phyloP scores from a whole-genome alignment of 139 green algal genomes.

The Coccomyxa sp. region DNA sequence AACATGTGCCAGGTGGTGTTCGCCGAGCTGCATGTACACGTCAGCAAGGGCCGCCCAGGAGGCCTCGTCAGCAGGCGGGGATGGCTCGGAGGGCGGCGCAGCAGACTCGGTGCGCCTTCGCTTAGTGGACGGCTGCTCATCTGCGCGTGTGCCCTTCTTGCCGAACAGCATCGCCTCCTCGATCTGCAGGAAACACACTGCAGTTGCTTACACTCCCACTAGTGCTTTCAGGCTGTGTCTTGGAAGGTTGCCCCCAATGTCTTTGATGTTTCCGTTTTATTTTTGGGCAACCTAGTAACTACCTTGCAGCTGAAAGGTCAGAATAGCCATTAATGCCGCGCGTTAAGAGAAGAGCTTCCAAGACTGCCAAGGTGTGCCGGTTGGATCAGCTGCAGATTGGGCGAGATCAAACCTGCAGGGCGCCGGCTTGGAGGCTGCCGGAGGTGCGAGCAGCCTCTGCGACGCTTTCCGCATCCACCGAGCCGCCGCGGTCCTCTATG shows the following conservation, averaged over 20 bases:
- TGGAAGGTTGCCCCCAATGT: no score
- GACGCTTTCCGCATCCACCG: background rate
- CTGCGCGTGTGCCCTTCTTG: background rate
- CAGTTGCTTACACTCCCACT: no score
- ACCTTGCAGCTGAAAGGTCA: no score
- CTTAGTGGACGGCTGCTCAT: background rate
- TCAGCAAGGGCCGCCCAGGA: conserved; percentile 8
- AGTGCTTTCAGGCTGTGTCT: no score
- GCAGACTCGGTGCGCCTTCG: background rate
- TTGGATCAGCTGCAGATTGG: no score
- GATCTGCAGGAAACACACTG: conserved; percentile 1
- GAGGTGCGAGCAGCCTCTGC: conserved; percentile 10
- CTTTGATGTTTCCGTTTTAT: no score
- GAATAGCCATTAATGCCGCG: no score
- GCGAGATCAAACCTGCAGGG: conserved; percentile 5
- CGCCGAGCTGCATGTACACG: conserved; percentile 15
- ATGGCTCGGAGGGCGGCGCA: background rate
- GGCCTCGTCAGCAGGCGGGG: background rate
- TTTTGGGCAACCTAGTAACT: no score
- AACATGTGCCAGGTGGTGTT: conserved; percentile 13
- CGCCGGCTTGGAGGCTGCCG: conserved; percentile 13
- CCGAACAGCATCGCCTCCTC: conserved; percentile 21
- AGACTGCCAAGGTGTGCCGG: no score
- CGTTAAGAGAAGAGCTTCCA: no score
- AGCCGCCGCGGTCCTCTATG: conserved; percentile 3